Percentiles rank a stretch among this genome's conserved stretches.
Evolutionary conservation across 2,329 filamentous ascomycete genomes (phyloP).

Genomic region (Coniochaeta sp.): DNA sequence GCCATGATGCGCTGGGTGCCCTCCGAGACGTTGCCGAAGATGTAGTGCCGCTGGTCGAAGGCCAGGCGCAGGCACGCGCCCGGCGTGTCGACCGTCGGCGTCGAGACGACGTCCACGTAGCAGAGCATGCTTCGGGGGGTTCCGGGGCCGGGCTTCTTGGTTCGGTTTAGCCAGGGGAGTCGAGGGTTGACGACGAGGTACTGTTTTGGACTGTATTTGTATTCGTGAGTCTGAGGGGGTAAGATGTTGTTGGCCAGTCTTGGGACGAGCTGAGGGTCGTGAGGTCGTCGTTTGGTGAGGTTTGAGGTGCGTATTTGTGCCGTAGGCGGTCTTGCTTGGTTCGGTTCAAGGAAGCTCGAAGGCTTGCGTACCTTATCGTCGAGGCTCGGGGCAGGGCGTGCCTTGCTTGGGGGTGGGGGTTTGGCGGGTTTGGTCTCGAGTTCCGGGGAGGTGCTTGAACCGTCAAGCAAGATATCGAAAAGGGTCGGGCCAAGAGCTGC

Average conservation of each 20-base stretch:
- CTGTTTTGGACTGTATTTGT: not conserved
- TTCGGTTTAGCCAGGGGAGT: not conserved
- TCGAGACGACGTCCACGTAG: slow-evolving; percentile 67
- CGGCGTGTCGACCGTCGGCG: slow-evolving; percentile 81
- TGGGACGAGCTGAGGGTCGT: not conserved
- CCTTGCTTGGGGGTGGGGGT: too few species aligned
- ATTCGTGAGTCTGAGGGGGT: not conserved
- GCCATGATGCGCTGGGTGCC: slow-evolving; percentile 74
- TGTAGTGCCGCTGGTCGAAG: slow-evolving; percentile 74
- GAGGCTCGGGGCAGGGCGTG: too few species aligned
- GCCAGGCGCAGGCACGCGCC: slow-evolving; percentile 73
- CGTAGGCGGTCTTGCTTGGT: not conserved
- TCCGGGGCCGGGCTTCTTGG: not conserved
- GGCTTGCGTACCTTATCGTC: too few species aligned
- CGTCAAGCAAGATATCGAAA: too few species aligned
- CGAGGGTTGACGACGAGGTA: not conserved
- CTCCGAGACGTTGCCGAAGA: slow-evolving; percentile 78
- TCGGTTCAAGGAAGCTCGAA: too few species aligned
- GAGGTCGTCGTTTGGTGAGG: not conserved
- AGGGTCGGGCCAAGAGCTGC: too few species aligned
- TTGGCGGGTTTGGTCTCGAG: too few species aligned
- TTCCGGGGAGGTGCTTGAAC: too few species aligned
- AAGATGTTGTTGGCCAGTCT: not conserved
- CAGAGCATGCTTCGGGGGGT: slow-evolving; percentile 56
- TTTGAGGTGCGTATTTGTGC: too few species aligned